These are phyloP conservation scores for Xylariaceae sp. DNA, from an alignment of 2,329 filamentous ascomycete species.

Conservation along the genomic window DNA sequence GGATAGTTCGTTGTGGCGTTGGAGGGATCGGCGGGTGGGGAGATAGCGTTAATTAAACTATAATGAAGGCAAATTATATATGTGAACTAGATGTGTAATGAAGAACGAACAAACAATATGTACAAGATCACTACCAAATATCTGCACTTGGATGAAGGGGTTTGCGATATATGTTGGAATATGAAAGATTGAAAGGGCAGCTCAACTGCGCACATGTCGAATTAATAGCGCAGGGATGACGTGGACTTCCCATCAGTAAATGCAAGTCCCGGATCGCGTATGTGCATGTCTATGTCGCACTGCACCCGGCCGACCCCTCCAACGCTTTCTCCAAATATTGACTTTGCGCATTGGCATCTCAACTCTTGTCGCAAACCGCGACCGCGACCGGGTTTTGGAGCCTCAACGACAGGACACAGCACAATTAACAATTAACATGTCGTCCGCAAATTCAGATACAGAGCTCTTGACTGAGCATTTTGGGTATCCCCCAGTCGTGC, in stretches of 20 bases:
- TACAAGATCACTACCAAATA: no score
- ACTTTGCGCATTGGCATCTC: constrained; percentile 17
- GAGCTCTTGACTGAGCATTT: constrained; percentile 92
- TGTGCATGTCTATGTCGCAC: background rate
- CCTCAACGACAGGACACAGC: background rate
- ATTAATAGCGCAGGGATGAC: background rate
- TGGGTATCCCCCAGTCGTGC: constrained; percentile 85
- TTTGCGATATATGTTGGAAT: no score
- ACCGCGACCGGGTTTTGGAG: no score
- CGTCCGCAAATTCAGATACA: constrained; percentile 44
- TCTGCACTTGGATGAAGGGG: no score
- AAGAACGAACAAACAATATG: no score
- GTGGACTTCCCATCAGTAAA: background rate
- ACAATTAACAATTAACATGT: background rate
- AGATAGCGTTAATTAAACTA: no score
- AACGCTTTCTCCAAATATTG: constrained; percentile 31
- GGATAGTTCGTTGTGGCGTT: background rate
- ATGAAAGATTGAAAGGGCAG: no score
- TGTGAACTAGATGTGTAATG: no score
- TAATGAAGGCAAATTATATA: no score
- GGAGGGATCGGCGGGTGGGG: no score
- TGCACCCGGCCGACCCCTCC: constrained; percentile 18
- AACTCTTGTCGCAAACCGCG: no score
- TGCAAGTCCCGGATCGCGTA: background rate
- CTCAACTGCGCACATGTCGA: background rate